A percentile compares a stretch with the other conserved stretches of the same genome.
phyloP scores from a whole-genome alignment of 805 yeast genomes.

The Saccharomycopsis vini region DNA sequence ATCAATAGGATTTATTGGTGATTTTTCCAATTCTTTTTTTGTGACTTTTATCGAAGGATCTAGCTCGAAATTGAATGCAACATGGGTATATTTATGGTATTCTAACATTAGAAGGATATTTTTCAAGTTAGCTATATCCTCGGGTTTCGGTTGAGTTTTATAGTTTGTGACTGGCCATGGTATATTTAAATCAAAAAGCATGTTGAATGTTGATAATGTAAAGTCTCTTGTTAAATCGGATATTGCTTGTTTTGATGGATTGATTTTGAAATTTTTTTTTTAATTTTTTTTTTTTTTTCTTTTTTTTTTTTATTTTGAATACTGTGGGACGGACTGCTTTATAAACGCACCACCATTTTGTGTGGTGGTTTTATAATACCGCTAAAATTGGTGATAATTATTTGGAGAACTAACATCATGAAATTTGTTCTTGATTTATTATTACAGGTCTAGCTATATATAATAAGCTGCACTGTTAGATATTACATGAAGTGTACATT shows the following conservation, averaged over 20 bases:
- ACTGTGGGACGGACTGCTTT: background rate
- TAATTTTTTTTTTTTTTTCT: background rate
- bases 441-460: no score
- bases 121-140: slow-evolving; percentile 37
- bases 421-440: no score
- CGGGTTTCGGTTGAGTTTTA: slow-evolving; percentile 30
- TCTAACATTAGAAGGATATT: slow-evolving; percentile 45
- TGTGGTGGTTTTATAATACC: no score
- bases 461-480: no score
- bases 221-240: background rate
- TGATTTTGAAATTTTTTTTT: background rate
- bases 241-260: background rate
- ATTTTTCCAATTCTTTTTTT: slow-evolving; percentile 22
- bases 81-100: slow-evolving; percentile 60
- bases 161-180: slow-evolving; percentile 60
- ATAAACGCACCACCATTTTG: no score
- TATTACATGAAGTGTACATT: no score
- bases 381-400: no score
- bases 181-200: slow-evolving; percentile 61
- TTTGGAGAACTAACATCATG: no score
- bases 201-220: slow-evolving; percentile 16
- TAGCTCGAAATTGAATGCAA: slow-evolving; percentile 64
- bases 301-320: background rate
- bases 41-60: slow-evolving; percentile 47
- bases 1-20: slow-evolving; percentile 36